Evolutionary conservation across 352 stramenopile genomes (phyloP).

Genomic region (Globisporangium solare): DNA sequence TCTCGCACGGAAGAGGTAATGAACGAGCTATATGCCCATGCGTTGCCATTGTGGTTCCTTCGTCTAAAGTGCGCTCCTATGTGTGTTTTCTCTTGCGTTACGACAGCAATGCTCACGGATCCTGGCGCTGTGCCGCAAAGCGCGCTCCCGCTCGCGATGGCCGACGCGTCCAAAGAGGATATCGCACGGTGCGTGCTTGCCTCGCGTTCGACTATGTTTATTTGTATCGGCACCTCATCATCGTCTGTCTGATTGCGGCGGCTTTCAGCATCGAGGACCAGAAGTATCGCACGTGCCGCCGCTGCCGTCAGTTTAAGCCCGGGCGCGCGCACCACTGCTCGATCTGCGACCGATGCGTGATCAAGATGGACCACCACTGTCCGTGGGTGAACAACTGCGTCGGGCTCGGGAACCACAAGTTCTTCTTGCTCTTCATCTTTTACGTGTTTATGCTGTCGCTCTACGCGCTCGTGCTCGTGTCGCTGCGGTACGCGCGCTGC

Average conservation of each 20-base stretch:
- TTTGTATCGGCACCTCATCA: not conserved
- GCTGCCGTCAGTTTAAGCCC: conserved; percentile 96
- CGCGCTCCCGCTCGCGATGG: conserved; percentile 83
- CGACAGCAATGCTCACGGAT: conserved; percentile 95
- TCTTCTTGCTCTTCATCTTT: conserved; percentile 88
- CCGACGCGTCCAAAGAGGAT: conserved; percentile 74
- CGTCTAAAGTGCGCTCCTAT: conserved; percentile 2
- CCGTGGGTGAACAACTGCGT: conserved; percentile 99
- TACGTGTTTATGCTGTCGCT: conserved; percentile 93
- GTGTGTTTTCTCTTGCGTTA: not conserved
- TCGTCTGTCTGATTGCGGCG: conserved; percentile 1
- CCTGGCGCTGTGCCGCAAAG: conserved; percentile 95
- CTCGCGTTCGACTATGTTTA: too few species aligned
- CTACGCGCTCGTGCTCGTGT: conserved; percentile 93
- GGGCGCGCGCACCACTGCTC: conserved; percentile 95
- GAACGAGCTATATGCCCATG: not conserved
- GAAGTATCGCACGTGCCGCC: conserved; percentile 80
- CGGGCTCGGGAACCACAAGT: conserved; percentile 98
- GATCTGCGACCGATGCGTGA: conserved; percentile 94
- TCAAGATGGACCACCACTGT: conserved; percentile 99
- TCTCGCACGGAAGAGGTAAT: conserved; percentile 92
- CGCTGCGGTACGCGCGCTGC: conserved; percentile 85
- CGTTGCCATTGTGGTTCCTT: too few species aligned
- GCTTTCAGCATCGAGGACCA: conserved; percentile 71
- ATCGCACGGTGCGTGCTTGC: conserved; percentile 35